Evolutionary conservation across 192 early-diverging fungal genomes (phyloP).

Genomic region (Backusella mclennaniae): DNA sequence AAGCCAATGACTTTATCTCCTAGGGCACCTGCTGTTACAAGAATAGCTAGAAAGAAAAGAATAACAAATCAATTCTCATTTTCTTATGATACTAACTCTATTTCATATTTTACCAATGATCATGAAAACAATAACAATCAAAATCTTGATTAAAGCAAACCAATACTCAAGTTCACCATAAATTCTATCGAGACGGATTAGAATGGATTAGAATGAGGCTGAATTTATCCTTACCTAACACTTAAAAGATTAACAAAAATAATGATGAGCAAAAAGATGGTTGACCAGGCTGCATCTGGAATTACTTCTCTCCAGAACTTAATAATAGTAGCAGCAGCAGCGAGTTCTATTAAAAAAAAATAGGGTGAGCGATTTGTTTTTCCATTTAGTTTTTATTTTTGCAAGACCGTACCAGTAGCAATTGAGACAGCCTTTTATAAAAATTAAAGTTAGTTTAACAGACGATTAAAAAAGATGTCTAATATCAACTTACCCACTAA

Average conservation of each 20-base stretch:
- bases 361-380: not conserved
- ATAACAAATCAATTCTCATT: not conserved
- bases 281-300: slow-evolving; percentile 38
- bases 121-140: slow-evolving; percentile 76
- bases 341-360: slow-evolving; percentile 51
- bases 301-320: slow-evolving; percentile 54
- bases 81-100: not conserved
- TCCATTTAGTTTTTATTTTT: not conserved
- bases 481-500: slow-evolving; percentile 22
- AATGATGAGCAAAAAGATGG: slow-evolving; percentile 57
- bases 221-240: slow-evolving; percentile 25
- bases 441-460: not conserved
- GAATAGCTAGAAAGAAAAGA: slow-evolving; percentile 31
- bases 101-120: slow-evolving; percentile 44
- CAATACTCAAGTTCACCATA: slow-evolving; percentile 91
- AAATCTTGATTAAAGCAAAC: slow-evolving; percentile 75
- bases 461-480: not conserved
- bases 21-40: slow-evolving; percentile 58
- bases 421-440: slow-evolving; percentile 9
- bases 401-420: slow-evolving; percentile 15
- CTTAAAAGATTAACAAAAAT: slow-evolving; percentile 60
- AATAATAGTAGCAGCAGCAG: slow-evolving; percentile 81
- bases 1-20: slow-evolving; percentile 55
- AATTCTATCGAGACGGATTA: slow-evolving; percentile 35
- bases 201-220: not conserved